Evolutionary conservation across 2,329 filamentous ascomycete species (phyloP).

Genomic region (Ceratocystis papillata): DNA sequence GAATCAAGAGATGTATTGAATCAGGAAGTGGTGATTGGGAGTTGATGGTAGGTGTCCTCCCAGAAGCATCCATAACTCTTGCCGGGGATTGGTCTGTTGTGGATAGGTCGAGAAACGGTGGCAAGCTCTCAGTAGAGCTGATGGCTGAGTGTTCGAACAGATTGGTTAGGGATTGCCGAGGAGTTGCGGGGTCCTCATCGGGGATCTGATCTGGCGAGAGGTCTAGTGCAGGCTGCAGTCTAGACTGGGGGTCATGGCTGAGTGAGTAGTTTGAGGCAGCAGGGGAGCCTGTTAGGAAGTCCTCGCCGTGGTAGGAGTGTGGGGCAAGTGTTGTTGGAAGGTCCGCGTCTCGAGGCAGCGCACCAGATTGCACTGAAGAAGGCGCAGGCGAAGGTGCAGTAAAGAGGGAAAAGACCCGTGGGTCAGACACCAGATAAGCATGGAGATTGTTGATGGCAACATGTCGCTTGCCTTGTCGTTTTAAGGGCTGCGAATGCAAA

Average conservation of each 20-base stretch:
- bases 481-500: background rate
- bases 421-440: slow-evolving; percentile 56
- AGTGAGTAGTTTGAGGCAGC: slow-evolving; percentile 19
- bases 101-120: slow-evolving; percentile 14
- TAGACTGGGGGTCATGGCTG: background rate
- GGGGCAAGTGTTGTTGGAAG: slow-evolving; percentile 35
- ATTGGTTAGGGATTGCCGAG: slow-evolving; percentile 18
- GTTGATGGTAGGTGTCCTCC: background rate
- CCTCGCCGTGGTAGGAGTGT: slow-evolving; percentile 37
- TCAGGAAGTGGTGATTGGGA: slow-evolving; percentile 13
- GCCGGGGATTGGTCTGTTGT: background rate
- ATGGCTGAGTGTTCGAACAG: slow-evolving; percentile 1
- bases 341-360: slow-evolving; percentile 27
- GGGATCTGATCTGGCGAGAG: background rate
- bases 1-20: slow-evolving; percentile 13
- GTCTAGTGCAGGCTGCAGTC: background rate
- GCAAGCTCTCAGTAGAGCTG: slow-evolving; percentile 16
- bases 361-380: slow-evolving; percentile 25
- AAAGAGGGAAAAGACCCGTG: slow-evolving; percentile 52
- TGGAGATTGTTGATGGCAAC: slow-evolving; percentile 53
- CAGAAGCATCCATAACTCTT: background rate
- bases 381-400: slow-evolving; percentile 43
- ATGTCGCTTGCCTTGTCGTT: slow-evolving; percentile 49
- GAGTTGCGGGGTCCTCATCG: slow-evolving; percentile 21
- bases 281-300: slow-evolving; percentile 24